Percentiles rank a stretch among this genome's conserved stretches.
These are phyloP conservation scores for Martensiomyces pterosporus DNA, from an alignment of 192 early-diverging fungal species.

Conservation along the genomic window DNA sequence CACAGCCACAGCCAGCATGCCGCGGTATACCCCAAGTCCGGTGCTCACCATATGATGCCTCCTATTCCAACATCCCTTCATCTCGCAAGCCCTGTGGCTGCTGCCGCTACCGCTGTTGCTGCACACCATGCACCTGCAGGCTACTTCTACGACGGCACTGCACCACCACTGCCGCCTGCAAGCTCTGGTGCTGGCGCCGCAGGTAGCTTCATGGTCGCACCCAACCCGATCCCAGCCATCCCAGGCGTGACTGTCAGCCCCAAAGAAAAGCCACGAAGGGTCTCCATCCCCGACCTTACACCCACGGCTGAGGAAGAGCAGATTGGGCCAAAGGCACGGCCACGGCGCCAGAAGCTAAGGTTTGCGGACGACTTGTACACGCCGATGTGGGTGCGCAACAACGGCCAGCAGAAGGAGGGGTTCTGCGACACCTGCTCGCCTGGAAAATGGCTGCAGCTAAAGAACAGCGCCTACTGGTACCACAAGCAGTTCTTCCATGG, in stretches of 20 bases:
- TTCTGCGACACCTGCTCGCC: constrained; percentile 78
- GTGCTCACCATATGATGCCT: too few species aligned
- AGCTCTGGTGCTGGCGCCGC: neutral
- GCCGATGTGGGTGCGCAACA: constrained; percentile 75
- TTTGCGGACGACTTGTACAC: constrained; percentile 75
- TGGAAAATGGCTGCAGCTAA: constrained; percentile 83
- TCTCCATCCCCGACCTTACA: constrained; percentile 36
- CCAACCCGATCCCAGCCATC: constrained; percentile 35
- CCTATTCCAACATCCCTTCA: constrained; percentile 12
- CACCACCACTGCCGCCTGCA: neutral
- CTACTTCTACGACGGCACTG: constrained; percentile 30
- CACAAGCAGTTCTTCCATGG: constrained; percentile 87
- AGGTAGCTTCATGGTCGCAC: constrained; percentile 10
- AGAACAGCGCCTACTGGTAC: constrained; percentile 87
- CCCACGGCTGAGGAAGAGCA: constrained; percentile 28
- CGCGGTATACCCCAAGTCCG: too few species aligned
- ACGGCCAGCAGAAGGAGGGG: constrained; percentile 73
- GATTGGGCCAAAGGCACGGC: constrained; percentile 27
- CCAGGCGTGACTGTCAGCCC: constrained; percentile 46
- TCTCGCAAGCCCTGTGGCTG: constrained; percentile 19
- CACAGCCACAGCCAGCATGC: constrained; percentile 7
- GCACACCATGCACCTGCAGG: constrained; percentile 14
- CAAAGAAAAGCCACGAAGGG: constrained; percentile 36
- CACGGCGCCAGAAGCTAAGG: constrained; percentile 68
- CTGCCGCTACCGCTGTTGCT: constrained; percentile 7